phyloP scores from a whole-genome alignment of 345 rosid genomes.

The Boechera divaricarpa region DNA sequence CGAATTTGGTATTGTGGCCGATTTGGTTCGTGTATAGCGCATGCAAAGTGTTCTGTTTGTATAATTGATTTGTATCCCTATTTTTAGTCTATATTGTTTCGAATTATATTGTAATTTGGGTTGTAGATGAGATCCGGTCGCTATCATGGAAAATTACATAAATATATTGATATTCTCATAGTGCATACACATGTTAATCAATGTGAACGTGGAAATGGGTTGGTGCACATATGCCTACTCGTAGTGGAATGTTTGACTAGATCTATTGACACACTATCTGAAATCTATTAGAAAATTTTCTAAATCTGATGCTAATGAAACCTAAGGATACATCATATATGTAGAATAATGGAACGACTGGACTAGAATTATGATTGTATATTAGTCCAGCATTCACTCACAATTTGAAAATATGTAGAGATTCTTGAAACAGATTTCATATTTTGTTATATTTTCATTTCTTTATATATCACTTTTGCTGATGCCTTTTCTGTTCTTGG shows the following conservation, averaged over 20 bases:
- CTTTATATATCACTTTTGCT: conserved; percentile 7
- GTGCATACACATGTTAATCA: conserved; percentile 1
- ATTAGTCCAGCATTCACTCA: neutral
- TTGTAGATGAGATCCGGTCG: conserved; percentile 23
- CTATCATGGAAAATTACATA: conserved; percentile 25
- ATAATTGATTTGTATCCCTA: neutral
- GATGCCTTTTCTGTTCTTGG: conserved; percentile 18
- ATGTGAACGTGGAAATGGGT: neutral
- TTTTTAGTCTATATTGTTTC: neutral
- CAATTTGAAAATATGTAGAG: neutral
- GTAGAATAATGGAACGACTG: conserved; percentile 14
- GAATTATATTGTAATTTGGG: neutral
- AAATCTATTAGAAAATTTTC: neutral
- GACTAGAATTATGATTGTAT: neutral
- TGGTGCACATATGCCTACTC: neutral
- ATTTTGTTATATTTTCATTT: neutral
- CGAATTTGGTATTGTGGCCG: neutral
- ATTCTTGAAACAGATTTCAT: neutral
- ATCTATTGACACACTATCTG: conserved; percentile 21
- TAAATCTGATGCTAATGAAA: neutral
- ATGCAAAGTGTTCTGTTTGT: neutral
- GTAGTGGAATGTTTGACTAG: conserved; percentile 16
- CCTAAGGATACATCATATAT: neutral
- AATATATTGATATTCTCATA: neutral
- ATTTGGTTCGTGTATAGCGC: neutral